Base-by-base conservation (phyloP, 2,329 filamentous ascomycete species). In the Pyrenophora teres region DNA sequence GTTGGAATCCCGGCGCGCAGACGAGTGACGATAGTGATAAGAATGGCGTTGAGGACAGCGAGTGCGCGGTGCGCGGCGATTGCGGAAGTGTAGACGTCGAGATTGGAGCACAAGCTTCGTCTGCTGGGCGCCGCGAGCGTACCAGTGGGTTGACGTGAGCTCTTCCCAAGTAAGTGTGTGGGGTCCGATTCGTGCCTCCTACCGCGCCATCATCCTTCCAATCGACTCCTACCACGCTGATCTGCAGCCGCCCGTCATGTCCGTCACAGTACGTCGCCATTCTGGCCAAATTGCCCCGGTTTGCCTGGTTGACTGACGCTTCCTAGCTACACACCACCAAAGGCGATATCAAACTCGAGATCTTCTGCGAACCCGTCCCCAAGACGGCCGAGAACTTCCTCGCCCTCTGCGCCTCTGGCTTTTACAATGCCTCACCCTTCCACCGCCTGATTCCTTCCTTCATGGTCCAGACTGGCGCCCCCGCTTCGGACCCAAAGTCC, bases 321-420 rank as follows among this genome's bases (percentile, higher is more conserved):
- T 6, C 30, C 40, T 36, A 77, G 63, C 83, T 99, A 12, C 92
- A 97, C 76, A 99, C 94, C 42, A 90, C 87, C 43, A 83, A 88
- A 46, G 94, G 94, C 71, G 88, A 94, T 76, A 82, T 99, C 72
- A 99, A 97, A 78, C 84, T 97, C 65, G 94, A 97, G 75, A 81
- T 99, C 62, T 97, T 97, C 78, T 97, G 93, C 79, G 91, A 97
- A 74, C 87, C 89, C 64, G 91, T 96, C 27, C 94, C 94, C 57
- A 92, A 93, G 74, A 96, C 94, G 0, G 88, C 92, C 57, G 90
- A 96, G 78, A 95, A 95, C 78, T 95, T 95, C 76, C 86, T 95
- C 62, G 90, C 90, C 46, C 86, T 94, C 57, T 92, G 89, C 79
- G 90, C 89, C 42, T 91, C 88, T 8, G 81, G 80, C 67, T 91